Conservation (phyloP, 176 grass and related monocot genomes). For the Zea luxurians region DNA sequence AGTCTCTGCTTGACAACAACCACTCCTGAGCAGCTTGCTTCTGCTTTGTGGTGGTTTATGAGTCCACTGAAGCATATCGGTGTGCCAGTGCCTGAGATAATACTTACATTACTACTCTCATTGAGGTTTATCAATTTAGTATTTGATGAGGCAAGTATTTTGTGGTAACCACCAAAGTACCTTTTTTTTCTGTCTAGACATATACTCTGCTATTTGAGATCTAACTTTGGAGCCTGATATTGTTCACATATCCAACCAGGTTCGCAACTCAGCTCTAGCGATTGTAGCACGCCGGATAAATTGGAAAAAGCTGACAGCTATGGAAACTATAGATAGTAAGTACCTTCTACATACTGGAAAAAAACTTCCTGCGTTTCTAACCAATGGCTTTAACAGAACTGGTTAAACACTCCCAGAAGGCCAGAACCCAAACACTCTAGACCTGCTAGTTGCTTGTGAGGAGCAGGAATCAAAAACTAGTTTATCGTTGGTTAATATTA, state of each 20-base stretch:
- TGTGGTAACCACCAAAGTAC: slow-evolving; percentile 23
- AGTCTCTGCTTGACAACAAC: slow-evolving; percentile 91
- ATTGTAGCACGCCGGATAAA: slow-evolving; percentile 79
- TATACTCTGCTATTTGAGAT: slow-evolving; percentile 27
- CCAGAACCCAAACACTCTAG: background rate
- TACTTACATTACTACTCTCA: slow-evolving; percentile 87
- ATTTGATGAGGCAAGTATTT: slow-evolving; percentile 88
- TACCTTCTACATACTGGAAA: slow-evolving; percentile 28
- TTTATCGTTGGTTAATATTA: background rate
- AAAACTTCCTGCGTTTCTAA: slow-evolving; percentile 19
- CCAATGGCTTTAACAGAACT: background rate
- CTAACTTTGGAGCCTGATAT: slow-evolving; percentile 29
- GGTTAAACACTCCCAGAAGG: background rate
- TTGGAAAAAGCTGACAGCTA: slow-evolving; percentile 62
- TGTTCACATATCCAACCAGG: slow-evolving; percentile 49
- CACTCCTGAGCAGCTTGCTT: slow-evolving; percentile 91
- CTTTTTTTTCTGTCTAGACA: slow-evolving; percentile 26
- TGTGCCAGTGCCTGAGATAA: slow-evolving; percentile 82
- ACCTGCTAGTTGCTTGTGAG: background rate
- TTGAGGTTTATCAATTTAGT: slow-evolving; percentile 96
- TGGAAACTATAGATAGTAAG: slow-evolving; percentile 94
- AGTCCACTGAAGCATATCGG: slow-evolving; percentile 70
- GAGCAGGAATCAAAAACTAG: background rate
- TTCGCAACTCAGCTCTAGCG: slow-evolving; percentile 76
- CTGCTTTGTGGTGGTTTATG: slow-evolving; percentile 95